Base-by-base conservation (phyloP, 1,284 basidiomycete genomes). In the Ceratorhiza oryzae-sativae region DNA sequence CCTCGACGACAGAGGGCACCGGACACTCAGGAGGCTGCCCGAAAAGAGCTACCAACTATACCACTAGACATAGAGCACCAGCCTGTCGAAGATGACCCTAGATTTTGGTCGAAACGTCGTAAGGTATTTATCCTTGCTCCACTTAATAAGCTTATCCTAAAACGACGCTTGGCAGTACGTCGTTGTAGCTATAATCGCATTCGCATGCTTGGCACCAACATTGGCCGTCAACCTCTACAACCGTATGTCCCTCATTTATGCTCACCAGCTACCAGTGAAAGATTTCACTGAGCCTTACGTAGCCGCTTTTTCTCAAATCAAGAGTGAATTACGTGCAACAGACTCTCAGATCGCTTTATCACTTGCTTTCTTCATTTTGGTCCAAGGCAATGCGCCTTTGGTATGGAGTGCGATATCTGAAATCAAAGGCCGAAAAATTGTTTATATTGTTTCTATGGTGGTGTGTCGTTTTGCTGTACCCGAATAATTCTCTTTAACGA, bases 341-440 rank as follows among this genome's bases (percentile, higher is more conserved):
- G 84, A 86, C 58, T 81, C 85, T 1, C 84, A 93, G 75, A 89
- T 96, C 71, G 90, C 91, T 67, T 83, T 91, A 77, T 88, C 86
- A 75, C 79, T 95, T 9, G 89, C 90, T 0, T 76, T 92, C 13
- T 96, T 93, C 80, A 94, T 95, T 75, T 81, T 93, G 23, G 79
- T 91, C n/a, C 91, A 93, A 79, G 92, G 92, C 0, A 78, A 81
- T 12, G 80, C 88, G 61, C 92, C 91, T 0, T 77, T 91, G 15
- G 67, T 91, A 5, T 94, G 93, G 92, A 87, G 85, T 63, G 84
- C 87, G 0, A 81, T 90, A 20, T 90, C 89, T 67, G 93, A 95
- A 79, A 86, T 96, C 60, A 89, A 88, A 75, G 93, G 93, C 5
- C 83, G 93, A 59, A 94, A 92, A 84, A 90, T 85, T 23, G 86